Evolutionary conservation across 1,139 yeast genomes (phyloP).

Genomic region (Hansenula anomala): DNA sequence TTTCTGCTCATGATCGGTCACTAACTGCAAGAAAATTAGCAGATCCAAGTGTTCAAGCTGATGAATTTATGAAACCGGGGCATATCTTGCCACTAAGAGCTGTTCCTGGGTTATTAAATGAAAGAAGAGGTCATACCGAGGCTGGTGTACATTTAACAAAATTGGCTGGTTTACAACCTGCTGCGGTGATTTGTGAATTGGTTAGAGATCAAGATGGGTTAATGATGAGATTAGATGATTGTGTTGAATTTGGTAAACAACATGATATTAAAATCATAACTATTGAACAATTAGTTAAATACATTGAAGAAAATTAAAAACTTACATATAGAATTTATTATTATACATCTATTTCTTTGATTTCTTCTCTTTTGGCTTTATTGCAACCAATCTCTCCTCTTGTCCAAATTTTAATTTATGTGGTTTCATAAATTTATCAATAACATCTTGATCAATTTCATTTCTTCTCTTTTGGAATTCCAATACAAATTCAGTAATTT

Average conservation of each 20-base stretch:
- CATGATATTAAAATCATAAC: slow-evolving; percentile 70
- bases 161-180: slow-evolving; percentile 76
- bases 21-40: slow-evolving; percentile 75
- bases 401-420: slow-evolving; percentile 76
- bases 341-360: slow-evolving; percentile 10
- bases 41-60: slow-evolving; percentile 46
- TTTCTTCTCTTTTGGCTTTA: slow-evolving; percentile 44
- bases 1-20: slow-evolving; percentile 91
- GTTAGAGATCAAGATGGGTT: slow-evolving; percentile 91
- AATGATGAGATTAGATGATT: slow-evolving; percentile 93
- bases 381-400: slow-evolving; percentile 66
- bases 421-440: slow-evolving; percentile 76
- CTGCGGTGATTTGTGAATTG: slow-evolving; percentile 89
- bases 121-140: slow-evolving; percentile 96
- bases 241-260: slow-evolving; percentile 61
- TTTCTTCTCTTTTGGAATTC: slow-evolving; percentile 79
- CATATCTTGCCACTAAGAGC: slow-evolving; percentile 93
- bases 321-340: background rate
- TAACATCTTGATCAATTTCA: slow-evolving; percentile 58
- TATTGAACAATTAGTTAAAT: slow-evolving; percentile 68
- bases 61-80: slow-evolving; percentile 84
- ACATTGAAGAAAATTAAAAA: slow-evolving; percentile 29
- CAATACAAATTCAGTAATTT: slow-evolving; percentile 71
- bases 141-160: slow-evolving; percentile 88
- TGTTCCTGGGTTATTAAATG: slow-evolving; percentile 72